Percentiles rank a stretch among this genome's conserved stretches.
These are phyloP conservation scores for Dipsacomyces acuminosporus DNA, from an alignment of 371 early-diverging fungal genomes.

Conservation along the genomic window DNA sequence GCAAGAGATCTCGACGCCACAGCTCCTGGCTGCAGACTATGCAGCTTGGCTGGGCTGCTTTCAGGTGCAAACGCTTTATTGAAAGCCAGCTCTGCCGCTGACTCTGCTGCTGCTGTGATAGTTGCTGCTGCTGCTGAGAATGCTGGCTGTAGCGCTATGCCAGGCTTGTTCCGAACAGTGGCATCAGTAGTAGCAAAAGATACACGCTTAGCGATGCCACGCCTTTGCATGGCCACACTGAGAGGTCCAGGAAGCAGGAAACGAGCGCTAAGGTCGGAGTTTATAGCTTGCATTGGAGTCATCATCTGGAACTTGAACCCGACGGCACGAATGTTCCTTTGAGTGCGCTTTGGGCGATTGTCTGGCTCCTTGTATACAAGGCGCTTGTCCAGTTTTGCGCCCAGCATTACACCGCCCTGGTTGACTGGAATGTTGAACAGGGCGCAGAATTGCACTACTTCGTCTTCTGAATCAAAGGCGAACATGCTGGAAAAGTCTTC, in stretches of 20 bases:
- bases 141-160: no score
- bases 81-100: no score
- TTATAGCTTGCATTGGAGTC: constrained; percentile 30
- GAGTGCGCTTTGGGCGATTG: constrained; percentile 13
- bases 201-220: no score
- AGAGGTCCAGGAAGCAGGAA: constrained; percentile 5
- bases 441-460: constrained; percentile 37
- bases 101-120: no score
- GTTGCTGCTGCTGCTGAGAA: no score
- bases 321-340: constrained; percentile 29
- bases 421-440: constrained; percentile 18
- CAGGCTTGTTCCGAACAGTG: no score
- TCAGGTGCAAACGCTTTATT: not conserved
- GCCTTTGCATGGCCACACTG: no score
- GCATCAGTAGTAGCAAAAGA: no score
- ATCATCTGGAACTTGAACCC: constrained; percentile 29
- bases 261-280: constrained; percentile 11
- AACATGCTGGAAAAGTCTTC: constrained; percentile 50
- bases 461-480: constrained; percentile 56
- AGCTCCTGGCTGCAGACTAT: not conserved
- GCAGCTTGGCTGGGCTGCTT: not conserved
- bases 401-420: constrained; percentile 23
- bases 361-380: constrained; percentile 23
- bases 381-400: constrained; percentile 21
- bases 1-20: not conserved